These are phyloP conservation scores for Hibiscus syriacus DNA, from an alignment of 345 rosid genomes.

Conservation along the genomic window DNA sequence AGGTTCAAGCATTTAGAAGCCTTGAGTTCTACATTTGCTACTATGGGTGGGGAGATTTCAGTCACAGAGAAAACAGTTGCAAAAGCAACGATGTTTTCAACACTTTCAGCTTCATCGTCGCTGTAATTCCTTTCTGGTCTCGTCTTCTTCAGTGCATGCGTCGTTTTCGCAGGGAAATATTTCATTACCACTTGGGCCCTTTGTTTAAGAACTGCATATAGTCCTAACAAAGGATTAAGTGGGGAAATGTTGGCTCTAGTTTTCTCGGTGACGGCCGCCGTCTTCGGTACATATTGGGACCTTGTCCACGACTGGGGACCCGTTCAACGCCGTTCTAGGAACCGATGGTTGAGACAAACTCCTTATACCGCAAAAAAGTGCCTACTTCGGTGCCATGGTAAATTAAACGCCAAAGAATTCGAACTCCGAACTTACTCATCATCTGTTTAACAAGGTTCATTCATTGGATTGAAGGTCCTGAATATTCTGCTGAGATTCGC, in stretches of 20 bases:
- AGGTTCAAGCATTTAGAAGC: constrained; percentile 64
- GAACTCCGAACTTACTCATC: constrained; percentile 20
- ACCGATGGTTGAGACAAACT: constrained; percentile 64
- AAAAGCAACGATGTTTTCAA: constrained; percentile 26
- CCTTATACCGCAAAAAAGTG: constrained; percentile 34
- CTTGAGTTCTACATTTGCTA: constrained; percentile 46
- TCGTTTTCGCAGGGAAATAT: constrained; percentile 22
- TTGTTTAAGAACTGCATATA: background rate
- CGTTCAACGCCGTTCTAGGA: constrained; percentile 25
- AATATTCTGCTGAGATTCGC: constrained; percentile 52
- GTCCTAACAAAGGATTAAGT: background rate
- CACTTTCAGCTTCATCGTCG: constrained; percentile 45
- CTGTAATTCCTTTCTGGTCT: constrained; percentile 50
- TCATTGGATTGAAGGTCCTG: constrained; percentile 2
- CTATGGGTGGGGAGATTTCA: background rate
- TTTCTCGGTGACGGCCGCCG: background rate
- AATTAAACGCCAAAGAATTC: background rate
- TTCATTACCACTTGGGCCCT: background rate
- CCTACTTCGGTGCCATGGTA: constrained; percentile 52
- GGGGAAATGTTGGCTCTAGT: background rate
- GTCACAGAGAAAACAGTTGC: background rate
- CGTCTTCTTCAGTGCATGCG: constrained; percentile 60
- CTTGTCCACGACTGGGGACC: background rate
- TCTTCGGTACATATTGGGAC: background rate
- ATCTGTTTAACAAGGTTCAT: background rate